These are phyloP conservation scores for Lyophyllum decastes DNA, from an alignment of 768 basidiomycete genomes.

Conservation along the genomic window DNA sequence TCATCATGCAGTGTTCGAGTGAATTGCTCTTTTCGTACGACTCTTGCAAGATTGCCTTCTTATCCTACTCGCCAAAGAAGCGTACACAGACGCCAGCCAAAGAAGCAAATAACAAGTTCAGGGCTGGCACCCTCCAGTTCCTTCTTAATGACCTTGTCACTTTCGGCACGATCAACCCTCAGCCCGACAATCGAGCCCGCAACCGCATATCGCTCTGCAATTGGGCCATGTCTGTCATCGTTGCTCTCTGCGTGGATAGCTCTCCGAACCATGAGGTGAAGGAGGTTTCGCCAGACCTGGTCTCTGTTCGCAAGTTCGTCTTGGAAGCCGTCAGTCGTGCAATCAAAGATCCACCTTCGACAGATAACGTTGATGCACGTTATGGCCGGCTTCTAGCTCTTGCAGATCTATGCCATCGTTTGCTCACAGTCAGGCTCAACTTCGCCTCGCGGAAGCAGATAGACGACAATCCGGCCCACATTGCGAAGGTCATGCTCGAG, in stretches of 20 bases:
- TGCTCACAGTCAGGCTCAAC: conserved; percentile 80
- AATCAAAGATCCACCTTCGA: conserved; percentile 73
- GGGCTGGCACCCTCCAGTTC: conserved; percentile 72
- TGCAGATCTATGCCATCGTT: conserved; percentile 83
- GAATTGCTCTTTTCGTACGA: conserved; percentile 95
- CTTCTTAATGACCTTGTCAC: conserved; percentile 83
- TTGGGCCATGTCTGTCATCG: conserved; percentile 88
- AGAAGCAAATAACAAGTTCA: conserved; percentile 65
- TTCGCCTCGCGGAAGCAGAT: conserved; percentile 54
- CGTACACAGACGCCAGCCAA: conserved; percentile 62
- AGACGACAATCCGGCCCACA: conserved; percentile 83
- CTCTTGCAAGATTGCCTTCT: conserved; percentile 83
- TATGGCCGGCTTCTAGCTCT: conserved; percentile 90
- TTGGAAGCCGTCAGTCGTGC: conserved; percentile 86
- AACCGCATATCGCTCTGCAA: conserved; percentile 68
- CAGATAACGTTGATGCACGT: conserved; percentile 66
- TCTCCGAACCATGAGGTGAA: conserved; percentile 66
- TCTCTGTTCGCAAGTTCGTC: conserved; percentile 91
- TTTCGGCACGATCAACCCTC: conserved; percentile 69
- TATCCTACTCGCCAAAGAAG: conserved; percentile 76
- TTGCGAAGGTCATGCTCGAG: conserved; percentile 98
- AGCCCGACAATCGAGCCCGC: conserved; percentile 54
- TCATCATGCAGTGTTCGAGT: conserved; percentile 89
- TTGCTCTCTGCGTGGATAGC: conserved; percentile 91
- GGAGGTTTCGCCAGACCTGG: conserved; percentile 75